Percentiles rank a stretch among this genome's conserved stretches.
These are phyloP conservation scores for Acanthamoeba triangularis DNA, from an alignment of 208 protist genomes.

Conservation along the genomic window DNA sequence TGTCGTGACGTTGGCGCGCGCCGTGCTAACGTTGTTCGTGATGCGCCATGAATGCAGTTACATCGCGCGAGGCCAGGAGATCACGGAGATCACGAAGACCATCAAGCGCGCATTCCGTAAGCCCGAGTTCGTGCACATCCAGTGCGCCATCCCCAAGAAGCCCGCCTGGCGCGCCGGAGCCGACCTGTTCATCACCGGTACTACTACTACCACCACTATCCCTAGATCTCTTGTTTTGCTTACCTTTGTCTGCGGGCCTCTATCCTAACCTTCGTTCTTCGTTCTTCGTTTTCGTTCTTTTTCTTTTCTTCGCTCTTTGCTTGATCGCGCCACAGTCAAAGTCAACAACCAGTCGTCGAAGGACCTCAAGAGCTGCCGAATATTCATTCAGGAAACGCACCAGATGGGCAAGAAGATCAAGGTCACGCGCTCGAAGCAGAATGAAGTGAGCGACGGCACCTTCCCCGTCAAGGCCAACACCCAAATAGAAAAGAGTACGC, in stretches of 20 bases:
- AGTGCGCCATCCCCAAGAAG: slow-evolving; percentile 63
- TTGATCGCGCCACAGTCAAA: neutral
- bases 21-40: neutral
- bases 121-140: slow-evolving; percentile 28
- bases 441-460: slow-evolving; percentile 31
- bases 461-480: slow-evolving; percentile 52
- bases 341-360: slow-evolving; percentile 59
- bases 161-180: slow-evolving; percentile 28
- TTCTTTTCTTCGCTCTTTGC: too few relatives aligned
- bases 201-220: too few relatives aligned
- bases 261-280: neutral
- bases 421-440: slow-evolving; percentile 18
- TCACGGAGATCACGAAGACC: slow-evolving; percentile 67
- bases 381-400: neutral
- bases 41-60: neutral
- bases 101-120: slow-evolving; percentile 37
- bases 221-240: too few relatives aligned
- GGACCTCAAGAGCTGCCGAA: slow-evolving; percentile 50
- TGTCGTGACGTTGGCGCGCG: neutral
- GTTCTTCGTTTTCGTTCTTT: neutral
- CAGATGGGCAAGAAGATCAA: slow-evolving; percentile 32
- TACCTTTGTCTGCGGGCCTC: neutral
- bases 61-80: slow-evolving; percentile 31
- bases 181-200: slow-evolving; percentile 37
- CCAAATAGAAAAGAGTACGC: slow-evolving; percentile 15